Percentiles rank a stretch among this genome's conserved stretches.
These are phyloP conservation scores for Cadophora gregata DNA, from an alignment of 2,329 filamentous ascomycete species.

Conservation along the genomic window DNA sequence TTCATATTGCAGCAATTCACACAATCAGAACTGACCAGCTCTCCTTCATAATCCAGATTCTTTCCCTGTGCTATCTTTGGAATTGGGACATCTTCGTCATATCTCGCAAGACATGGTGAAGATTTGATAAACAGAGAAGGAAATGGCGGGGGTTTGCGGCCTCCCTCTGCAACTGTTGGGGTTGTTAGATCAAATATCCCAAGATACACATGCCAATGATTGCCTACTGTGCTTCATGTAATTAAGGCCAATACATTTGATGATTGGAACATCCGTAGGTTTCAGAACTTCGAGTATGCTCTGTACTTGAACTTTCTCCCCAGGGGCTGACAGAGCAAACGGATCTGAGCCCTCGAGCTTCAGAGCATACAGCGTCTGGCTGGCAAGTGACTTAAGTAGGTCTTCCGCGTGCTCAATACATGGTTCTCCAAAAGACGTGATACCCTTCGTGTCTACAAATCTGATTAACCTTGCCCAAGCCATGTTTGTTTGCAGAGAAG, in stretches of 20 bases:
- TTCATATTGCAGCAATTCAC: neutral
- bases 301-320: slow-evolving; percentile 44
- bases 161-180: slow-evolving; percentile 54
- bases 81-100: slow-evolving; percentile 48
- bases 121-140: slow-evolving; percentile 59
- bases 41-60: neutral
- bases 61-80: slow-evolving; percentile 54
- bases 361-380: neutral
- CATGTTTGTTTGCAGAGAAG: neutral
- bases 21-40: neutral
- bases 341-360: neutral
- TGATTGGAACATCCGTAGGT: slow-evolving; percentile 53
- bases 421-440: neutral
- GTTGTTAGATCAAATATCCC: neutral
- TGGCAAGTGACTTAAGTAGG: neutral
- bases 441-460: neutral
- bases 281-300: slow-evolving; percentile 41
- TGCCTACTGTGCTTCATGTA: slow-evolving; percentile 60
- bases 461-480: neutral
- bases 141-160: slow-evolving; percentile 56
- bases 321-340: slow-evolving; percentile 27
- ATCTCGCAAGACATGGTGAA: slow-evolving; percentile 47
- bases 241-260: slow-evolving; percentile 65
- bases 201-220: slow-evolving; percentile 33
- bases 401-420: neutral